phyloP scores from a whole-genome alignment of 352 stramenopile species.

The Phytophthora litchii region DNA sequence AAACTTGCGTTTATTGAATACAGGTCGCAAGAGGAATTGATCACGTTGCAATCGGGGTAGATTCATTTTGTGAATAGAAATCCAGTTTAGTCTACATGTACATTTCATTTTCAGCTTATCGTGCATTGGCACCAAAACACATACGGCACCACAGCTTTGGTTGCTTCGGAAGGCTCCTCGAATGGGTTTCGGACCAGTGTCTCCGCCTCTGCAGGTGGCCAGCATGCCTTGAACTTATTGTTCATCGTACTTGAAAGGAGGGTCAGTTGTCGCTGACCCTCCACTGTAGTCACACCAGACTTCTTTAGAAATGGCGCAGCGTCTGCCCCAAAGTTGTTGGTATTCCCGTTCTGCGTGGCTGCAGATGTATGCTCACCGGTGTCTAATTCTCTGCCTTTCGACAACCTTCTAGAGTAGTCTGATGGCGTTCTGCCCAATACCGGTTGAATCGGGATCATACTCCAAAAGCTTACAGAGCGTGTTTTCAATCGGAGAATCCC shows the following conservation, averaged over 20 bases:
- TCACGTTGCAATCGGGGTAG: no score
- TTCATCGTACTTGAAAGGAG: conserved; percentile 53
- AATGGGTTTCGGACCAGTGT: conserved; percentile 44
- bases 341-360: not conserved
- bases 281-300: not conserved
- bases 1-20: no score
- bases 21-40: no score
- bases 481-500: conserved; percentile 10
- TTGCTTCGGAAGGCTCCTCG: conserved; percentile 26
- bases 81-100: no score
- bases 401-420: conserved; percentile 21
- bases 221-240: conserved; percentile 57
- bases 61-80: no score
- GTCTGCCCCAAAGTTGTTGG: conserved; percentile 24
- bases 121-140: conserved; percentile 74
- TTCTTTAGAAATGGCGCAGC: conserved; percentile 36
- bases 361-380: conserved; percentile 2
- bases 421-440: conserved; percentile 24
- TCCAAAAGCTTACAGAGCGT: conserved; percentile 31
- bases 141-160: conserved; percentile 14
- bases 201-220: conserved; percentile 28
- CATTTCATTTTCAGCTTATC: conserved; percentile 44
- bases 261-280: conserved; percentile 30
- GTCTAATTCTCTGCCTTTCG: conserved; percentile 2
- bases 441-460: conserved; percentile 29